phyloP scores from a whole-genome alignment of 2,329 filamentous ascomycete genomes.

The Blastomyces emzantsi region DNA sequence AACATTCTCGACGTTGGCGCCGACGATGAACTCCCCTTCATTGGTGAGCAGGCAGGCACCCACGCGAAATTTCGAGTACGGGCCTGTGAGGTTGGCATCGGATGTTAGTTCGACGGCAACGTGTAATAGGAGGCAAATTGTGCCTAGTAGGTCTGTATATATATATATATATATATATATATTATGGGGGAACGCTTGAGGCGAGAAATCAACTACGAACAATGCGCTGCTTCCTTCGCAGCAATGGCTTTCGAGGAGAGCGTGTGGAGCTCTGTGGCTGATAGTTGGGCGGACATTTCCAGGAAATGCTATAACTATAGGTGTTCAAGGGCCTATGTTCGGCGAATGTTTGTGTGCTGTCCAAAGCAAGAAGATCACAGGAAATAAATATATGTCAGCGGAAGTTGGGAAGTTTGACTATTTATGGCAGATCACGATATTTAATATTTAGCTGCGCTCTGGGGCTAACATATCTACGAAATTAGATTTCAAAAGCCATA shows the following conservation, averaged over 20 bases:
- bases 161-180: neutral
- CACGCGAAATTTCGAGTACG: constrained; percentile 86
- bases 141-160: constrained; percentile 5
- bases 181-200: neutral
- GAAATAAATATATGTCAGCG: too few relatives aligned
- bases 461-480: too few relatives aligned
- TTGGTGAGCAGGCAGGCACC: constrained; percentile 66
- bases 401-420: too few relatives aligned
- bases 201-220: constrained; percentile 38
- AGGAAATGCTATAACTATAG: too few relatives aligned
- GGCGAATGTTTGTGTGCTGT: neutral
- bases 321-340: neutral
- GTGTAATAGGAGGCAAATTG: neutral
- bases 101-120: neutral
- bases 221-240: constrained; percentile 75
- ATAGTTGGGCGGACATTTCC: constrained; percentile 41
- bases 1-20: constrained; percentile 90
- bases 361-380: neutral
- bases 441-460: too few relatives aligned
- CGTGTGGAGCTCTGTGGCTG: constrained; percentile 52
- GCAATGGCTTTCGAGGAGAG: constrained; percentile 56
- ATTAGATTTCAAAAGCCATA: too few relatives aligned
- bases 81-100: constrained; percentile 40
- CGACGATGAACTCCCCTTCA: constrained; percentile 52
- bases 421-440: too few relatives aligned